phyloP scores from a whole-genome alignment of 2,329 filamentous ascomycete genomes.

The Rhynchosporium graminicola region DNA sequence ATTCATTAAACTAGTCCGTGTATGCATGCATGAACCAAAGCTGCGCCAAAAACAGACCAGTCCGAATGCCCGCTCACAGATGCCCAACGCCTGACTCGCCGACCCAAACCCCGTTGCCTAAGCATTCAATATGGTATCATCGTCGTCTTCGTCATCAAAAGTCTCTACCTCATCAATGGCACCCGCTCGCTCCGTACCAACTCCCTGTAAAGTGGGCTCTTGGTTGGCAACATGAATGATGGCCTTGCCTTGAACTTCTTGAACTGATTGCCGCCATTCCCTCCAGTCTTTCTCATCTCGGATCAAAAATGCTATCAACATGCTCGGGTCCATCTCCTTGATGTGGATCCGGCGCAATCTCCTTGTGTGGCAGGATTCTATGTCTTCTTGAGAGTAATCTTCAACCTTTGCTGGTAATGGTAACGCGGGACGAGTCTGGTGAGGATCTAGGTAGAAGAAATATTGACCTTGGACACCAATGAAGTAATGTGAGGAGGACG shows the following conservation, averaged over 20 bases:
- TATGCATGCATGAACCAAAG: background rate
- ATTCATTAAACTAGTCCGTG: background rate
- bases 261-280: constrained; percentile 76
- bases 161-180: constrained; percentile 90
- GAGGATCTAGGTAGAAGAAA: constrained; percentile 95
- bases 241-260: constrained; percentile 74
- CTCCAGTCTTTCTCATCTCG: constrained; percentile 79
- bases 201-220: constrained; percentile 58
- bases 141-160: constrained; percentile 70
- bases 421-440: constrained; percentile 77
- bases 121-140: constrained; percentile 43
- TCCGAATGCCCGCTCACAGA: background rate
- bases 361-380: constrained; percentile 84
- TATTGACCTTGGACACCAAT: constrained; percentile 71
- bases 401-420: constrained; percentile 59
- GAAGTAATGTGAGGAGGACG: constrained; percentile 77
- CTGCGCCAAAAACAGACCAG: background rate
- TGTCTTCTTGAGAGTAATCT: constrained; percentile 68
- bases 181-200: constrained; percentile 60
- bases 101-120: constrained; percentile 11
- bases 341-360: constrained; percentile 81
- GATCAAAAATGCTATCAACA: constrained; percentile 94
- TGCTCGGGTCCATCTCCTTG: constrained; percentile 94
- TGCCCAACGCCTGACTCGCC: constrained; percentile 7
- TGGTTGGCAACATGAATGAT: constrained; percentile 82